These are phyloP conservation scores for Penicillium griseofulvum DNA, from an alignment of 2,329 filamentous ascomycete genomes.

Conservation along the genomic window DNA sequence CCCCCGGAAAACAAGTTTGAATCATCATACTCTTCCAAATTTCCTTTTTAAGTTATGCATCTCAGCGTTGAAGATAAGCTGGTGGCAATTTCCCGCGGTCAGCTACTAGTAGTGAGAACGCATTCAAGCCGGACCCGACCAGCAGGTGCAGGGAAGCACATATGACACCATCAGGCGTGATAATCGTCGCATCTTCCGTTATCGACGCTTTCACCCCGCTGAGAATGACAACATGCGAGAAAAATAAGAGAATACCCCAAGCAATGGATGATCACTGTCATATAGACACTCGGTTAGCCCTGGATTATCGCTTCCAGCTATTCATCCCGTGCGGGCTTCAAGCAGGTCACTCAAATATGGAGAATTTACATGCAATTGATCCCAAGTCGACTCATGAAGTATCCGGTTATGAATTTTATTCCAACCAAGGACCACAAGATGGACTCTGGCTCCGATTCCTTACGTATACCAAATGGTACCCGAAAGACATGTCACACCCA, in stretches of 20 bases:
- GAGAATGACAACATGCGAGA: not conserved
- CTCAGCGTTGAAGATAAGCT: not conserved
- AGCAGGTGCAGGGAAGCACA: not conserved
- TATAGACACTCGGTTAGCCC: not conserved
- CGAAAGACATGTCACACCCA: constrained; percentile 11
- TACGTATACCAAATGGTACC: constrained; percentile 15
- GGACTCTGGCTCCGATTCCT: constrained; percentile 14
- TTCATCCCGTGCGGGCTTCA: not conserved
- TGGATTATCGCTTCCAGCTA: not conserved
- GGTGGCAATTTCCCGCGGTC: not conserved
- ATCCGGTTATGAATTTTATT: not conserved
- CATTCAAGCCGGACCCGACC: not conserved
- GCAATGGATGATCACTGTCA: not conserved
- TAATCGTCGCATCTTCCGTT: constrained; percentile 6
- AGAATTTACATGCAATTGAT: not conserved
- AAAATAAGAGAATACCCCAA: not conserved
- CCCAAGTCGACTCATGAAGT: not conserved
- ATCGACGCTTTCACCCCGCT: not conserved
- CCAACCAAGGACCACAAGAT: not conserved
- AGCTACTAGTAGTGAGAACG: not conserved
- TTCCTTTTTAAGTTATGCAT: not conserved
- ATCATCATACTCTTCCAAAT: not conserved
- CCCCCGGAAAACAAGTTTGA: not conserved
- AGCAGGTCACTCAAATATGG: not conserved
- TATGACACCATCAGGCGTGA: constrained; percentile 8